A percentile compares a stretch with the other conserved stretches of the same genome.
Conservation (phyloP, 176 grass and related monocot genomes). For the Eragrostis curvula region DNA sequence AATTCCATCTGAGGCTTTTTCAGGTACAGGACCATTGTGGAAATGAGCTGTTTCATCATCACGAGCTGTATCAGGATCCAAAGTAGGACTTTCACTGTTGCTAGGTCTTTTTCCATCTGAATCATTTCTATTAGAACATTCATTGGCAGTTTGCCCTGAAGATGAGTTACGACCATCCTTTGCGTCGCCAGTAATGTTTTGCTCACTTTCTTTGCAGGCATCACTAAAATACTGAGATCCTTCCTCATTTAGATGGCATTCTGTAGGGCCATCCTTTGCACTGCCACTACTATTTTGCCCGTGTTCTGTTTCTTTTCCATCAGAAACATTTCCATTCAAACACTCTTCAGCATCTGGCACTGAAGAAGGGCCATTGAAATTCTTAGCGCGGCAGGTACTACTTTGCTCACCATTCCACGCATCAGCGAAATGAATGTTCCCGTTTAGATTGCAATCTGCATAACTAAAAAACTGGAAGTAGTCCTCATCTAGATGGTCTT, state of each 20-base stretch:
- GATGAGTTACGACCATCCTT: constrained; percentile 30
- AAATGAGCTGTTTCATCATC: constrained; percentile 1
- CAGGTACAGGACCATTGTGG: background rate
- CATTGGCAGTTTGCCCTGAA: constrained; percentile 33
- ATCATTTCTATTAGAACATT: constrained; percentile 29
- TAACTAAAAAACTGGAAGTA: background rate
- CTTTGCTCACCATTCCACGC: background rate
- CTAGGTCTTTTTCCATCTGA: constrained; percentile 28
- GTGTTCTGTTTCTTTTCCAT: constrained; percentile 33
- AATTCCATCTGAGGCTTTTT: constrained; percentile 34
- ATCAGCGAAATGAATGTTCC: constrained; percentile 13
- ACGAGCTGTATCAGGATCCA: constrained; percentile 13
- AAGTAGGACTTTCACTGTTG: constrained; percentile 11
- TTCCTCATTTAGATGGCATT: background rate
- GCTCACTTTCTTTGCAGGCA: background rate
- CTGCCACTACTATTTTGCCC: background rate
- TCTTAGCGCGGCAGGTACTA: constrained; percentile 24
- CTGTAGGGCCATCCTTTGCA: background rate
- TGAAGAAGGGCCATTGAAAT: constrained; percentile 34
- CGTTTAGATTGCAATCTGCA: background rate
- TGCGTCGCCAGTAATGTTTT: constrained; percentile 21
- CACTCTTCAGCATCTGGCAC: constrained; percentile 30
- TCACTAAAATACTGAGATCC: constrained; percentile 27
- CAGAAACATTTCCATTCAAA: background rate
- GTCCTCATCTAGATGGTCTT: constrained; percentile 26